Percentiles rank a stretch among this genome's conserved stretches.
Evolutionary conservation across 163 green algal species (phyloP).

Genomic region (Coccomyxa subellipsoidea): DNA sequence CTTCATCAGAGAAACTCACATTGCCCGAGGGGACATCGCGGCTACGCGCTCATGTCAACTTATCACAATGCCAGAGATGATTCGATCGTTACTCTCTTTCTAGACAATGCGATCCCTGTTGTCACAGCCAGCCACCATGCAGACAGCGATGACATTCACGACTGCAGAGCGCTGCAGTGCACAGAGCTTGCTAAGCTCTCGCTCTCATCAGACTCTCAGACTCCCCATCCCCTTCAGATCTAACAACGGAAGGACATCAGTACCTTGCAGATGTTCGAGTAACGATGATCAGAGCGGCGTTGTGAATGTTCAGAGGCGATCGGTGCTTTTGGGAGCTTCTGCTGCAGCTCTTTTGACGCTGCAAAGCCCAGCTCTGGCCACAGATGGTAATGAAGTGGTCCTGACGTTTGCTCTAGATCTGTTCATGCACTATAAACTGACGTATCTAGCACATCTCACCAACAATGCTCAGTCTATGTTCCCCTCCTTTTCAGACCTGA

Average conservation of each 20-base stretch:
- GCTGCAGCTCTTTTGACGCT: background rate
- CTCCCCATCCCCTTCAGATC: background rate
- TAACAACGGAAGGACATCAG: background rate
- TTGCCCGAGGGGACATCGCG: too few species aligned
- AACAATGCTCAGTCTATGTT: too few species aligned
- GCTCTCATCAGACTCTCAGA: background rate
- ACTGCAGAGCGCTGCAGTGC: background rate
- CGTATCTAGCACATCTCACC: too few species aligned
- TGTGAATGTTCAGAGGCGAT: background rate
- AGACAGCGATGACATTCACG: background rate
- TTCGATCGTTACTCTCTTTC: too few species aligned
- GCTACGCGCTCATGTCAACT: too few species aligned
- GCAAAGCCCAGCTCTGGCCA: background rate
- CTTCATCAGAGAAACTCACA: too few species aligned
- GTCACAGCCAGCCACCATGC: background rate
- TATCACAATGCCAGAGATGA: too few species aligned
- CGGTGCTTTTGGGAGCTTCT: background rate
- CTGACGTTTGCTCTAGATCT: too few species aligned
- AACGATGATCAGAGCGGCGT: background rate
- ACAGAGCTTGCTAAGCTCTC: background rate
- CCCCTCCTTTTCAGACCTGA: background rate
- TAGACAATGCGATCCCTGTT: too few species aligned
- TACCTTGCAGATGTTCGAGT: background rate
- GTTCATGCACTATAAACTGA: too few species aligned
- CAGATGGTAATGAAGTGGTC: too few species aligned